These are phyloP conservation scores for Malassezia brasiliensis DNA, from an alignment of 1,284 basidiomycete species.

Conservation along the genomic window DNA sequence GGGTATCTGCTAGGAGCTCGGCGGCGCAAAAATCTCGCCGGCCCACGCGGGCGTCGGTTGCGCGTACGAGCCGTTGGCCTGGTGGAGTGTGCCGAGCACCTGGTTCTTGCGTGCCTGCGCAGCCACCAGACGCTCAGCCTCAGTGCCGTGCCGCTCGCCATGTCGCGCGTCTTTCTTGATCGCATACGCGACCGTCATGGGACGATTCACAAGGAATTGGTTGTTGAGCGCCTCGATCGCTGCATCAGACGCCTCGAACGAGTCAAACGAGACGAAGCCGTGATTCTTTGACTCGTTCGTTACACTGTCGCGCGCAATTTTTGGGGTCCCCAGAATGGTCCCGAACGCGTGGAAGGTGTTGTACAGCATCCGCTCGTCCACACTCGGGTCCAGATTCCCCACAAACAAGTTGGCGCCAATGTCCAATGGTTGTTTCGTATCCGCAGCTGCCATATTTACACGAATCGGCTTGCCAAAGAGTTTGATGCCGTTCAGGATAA, in stretches of 20 bases:
- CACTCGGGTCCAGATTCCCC: conserved; percentile 83
- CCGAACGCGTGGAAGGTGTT: conserved; percentile 95
- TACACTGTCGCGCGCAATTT: conserved; percentile 79
- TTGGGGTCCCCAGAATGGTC: conserved; percentile 81
- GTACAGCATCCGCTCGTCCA: conserved; percentile 82
- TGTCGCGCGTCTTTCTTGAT: conserved; percentile 99
- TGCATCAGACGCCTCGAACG: conserved; percentile 92
- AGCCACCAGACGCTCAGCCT: conserved; percentile 85
- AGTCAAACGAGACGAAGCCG: conserved; percentile 91
- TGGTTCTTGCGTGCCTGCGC: conserved; percentile 92
- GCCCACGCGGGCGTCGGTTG: neutral
- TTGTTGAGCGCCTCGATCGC: conserved; percentile 93
- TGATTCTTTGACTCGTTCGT: conserved; percentile 84
- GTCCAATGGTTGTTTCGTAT: conserved; percentile 78
- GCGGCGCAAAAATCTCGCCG: neutral
- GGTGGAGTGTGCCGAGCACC: conserved; percentile 56
- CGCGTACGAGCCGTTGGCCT: neutral
- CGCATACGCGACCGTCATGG: conserved; percentile 88
- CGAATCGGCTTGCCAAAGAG: conserved; percentile 95
- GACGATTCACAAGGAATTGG: conserved; percentile 96
- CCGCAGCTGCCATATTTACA: conserved; percentile 90
- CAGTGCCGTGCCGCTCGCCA: conserved; percentile 85
- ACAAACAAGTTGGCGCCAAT: conserved; percentile 96
- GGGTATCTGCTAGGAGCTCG: neutral
- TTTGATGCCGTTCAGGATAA: conserved; percentile 99